Evolutionary conservation across 345 rosid species (phyloP).

Genomic region (Eucalyptus regnans): DNA sequence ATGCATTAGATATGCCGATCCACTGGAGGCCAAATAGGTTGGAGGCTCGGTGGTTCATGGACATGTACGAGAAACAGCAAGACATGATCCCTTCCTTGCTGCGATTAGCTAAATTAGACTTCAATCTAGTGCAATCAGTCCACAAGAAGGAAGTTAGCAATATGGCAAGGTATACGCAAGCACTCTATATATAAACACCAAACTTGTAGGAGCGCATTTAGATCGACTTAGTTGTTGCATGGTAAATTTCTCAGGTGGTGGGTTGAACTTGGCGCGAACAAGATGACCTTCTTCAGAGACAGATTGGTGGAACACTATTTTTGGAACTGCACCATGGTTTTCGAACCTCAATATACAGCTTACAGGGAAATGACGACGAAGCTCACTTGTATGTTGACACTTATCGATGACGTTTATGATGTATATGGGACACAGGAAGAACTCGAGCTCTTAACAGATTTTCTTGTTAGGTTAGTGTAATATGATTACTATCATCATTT

Average conservation of each 20-base stretch:
- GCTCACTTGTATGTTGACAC: neutral
- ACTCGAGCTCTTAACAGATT: conserved; percentile 3
- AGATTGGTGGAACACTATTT: neutral
- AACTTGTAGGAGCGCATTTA: neutral
- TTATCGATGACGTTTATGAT: neutral
- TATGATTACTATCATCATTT: neutral
- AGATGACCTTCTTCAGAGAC: conserved; percentile 1
- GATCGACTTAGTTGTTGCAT: neutral
- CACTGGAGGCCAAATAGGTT: neutral
- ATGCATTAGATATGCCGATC: conserved; percentile 6
- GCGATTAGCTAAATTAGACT: conserved; percentile 5
- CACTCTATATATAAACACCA: neutral
- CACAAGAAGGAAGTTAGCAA: neutral
- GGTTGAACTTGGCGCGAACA: neutral
- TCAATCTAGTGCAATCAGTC: neutral
- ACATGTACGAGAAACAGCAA: neutral
- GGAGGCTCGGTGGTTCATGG: conserved; percentile 7
- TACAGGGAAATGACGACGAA: neutral
- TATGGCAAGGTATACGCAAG: neutral
- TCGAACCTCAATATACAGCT: neutral
- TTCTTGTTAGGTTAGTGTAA: neutral
- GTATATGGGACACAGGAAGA: neutral
- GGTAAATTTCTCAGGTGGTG: conserved; percentile 1
- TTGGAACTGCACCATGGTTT: neutral
- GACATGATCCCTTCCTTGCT: neutral